A percentile compares a stretch with the other conserved stretches of the same genome.
Conservation (phyloP, 495 filamentous ascomycete species). For the Choiromyces venosus region DNA sequence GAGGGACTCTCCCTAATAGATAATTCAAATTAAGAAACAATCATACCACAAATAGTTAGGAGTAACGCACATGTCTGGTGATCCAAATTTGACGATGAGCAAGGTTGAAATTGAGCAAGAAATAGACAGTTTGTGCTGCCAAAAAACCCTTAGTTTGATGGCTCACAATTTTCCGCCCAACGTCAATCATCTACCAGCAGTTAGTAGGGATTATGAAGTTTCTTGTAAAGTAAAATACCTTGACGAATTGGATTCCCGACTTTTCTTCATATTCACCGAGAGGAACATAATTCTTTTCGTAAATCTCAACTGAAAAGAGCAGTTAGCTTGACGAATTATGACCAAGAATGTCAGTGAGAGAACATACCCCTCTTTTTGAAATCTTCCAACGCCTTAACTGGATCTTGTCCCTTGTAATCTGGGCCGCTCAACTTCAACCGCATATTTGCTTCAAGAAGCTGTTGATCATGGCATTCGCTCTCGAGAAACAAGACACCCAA, state of each 20-base stretch:
- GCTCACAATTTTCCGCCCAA: conserved; percentile 85
- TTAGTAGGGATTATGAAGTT: not conserved
- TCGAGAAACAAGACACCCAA: conserved; percentile 91
- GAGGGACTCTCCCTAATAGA: conserved; percentile 65
- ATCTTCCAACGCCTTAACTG: conserved; percentile 70
- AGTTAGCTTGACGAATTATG: not conserved
- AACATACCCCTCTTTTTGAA: conserved; percentile 68
- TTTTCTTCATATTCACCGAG: conserved; percentile 87
- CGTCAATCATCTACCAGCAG: conserved; percentile 75
- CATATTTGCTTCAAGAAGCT: conserved; percentile 92
- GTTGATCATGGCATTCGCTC: conserved; percentile 78
- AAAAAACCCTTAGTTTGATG: conserved; percentile 88
- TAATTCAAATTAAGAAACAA: conserved; percentile 41
- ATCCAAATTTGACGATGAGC: conserved; percentile 97
- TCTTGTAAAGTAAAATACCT: conserved; percentile 46
- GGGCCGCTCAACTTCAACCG: conserved; percentile 93
- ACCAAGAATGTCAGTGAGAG: not conserved
- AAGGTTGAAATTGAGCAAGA: conserved; percentile 91
- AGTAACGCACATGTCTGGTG: conserved; percentile 81
- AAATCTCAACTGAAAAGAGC: conserved; percentile 60
- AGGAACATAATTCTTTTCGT: conserved; percentile 86
- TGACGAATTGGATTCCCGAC: conserved; percentile 81
- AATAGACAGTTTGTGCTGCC: conserved; percentile 82
- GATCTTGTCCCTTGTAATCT: conserved; percentile 92
- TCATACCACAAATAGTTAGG: not conserved